Evolutionary conservation across 2,329 filamentous ascomycete species (phyloP).

Genomic region (Microdochium trichocladiopsis): DNA sequence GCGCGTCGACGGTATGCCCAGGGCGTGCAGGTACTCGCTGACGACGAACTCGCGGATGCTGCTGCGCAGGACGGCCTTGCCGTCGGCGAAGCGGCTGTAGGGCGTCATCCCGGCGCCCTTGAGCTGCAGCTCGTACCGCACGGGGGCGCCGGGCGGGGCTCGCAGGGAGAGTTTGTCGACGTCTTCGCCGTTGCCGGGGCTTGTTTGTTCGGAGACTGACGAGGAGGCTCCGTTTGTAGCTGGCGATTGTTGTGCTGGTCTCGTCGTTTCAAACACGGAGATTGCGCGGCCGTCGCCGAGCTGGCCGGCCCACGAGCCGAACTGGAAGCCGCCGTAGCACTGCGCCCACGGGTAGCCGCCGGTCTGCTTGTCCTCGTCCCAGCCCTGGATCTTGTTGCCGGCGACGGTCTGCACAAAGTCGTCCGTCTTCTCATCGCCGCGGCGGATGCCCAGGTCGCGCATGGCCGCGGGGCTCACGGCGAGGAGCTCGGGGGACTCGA

Average conservation of each 20-base stretch:
- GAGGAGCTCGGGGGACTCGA: slow-evolving; percentile 69
- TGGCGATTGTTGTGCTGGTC: slow-evolving; percentile 59
- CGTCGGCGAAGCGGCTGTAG: slow-evolving; percentile 94
- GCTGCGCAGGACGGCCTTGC: slow-evolving; percentile 84
- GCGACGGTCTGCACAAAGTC: slow-evolving; percentile 73
- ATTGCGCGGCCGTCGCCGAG: slow-evolving; percentile 93
- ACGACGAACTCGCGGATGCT: slow-evolving; percentile 94
- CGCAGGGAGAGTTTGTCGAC: background rate
- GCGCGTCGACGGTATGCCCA: slow-evolving; percentile 79
- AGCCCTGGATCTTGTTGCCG: slow-evolving; percentile 77
- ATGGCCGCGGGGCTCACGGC: slow-evolving; percentile 74
- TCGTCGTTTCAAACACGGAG: slow-evolving; percentile 84
- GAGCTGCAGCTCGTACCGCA: slow-evolving; percentile 82
- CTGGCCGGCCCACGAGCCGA: slow-evolving; percentile 91
- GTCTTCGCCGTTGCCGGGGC: too few relatives aligned
- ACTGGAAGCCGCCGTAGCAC: slow-evolving; percentile 82
- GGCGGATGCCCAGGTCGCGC: slow-evolving; percentile 68
- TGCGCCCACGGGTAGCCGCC: slow-evolving; percentile 96
- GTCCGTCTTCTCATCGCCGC: slow-evolving; percentile 60
- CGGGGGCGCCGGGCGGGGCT: slow-evolving; percentile 9
- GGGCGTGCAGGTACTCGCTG: slow-evolving; percentile 79
- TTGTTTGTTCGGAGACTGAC: too few relatives aligned
- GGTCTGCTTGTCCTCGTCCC: slow-evolving; percentile 56
- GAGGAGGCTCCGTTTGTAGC: background rate
- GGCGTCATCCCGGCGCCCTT: slow-evolving; percentile 92